phyloP scores from a whole-genome alignment of 164 flowering plant genomes.

The Taxillus chinensis region DNA sequence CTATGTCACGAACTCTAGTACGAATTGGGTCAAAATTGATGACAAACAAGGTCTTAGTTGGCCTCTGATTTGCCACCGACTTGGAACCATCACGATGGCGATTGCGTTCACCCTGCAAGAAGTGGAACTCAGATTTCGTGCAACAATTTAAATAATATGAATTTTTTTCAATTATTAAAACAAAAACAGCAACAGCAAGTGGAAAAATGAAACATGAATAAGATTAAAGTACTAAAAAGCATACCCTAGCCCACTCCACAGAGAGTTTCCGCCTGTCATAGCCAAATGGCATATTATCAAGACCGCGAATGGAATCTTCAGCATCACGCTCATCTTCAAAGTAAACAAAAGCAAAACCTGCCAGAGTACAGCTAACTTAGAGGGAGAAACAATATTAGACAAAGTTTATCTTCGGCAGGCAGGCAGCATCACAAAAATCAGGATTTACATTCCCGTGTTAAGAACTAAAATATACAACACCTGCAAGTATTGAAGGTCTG shows the following conservation, averaged over 20 bases:
- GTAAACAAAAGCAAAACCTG: conserved; percentile 96
- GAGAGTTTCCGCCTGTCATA: conserved; percentile 64
- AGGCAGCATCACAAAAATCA: conserved; percentile 21
- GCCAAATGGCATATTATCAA: conserved; percentile 75
- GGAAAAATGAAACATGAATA: not conserved
- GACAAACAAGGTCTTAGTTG: conserved; percentile 82
- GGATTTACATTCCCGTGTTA: conserved; percentile 22
- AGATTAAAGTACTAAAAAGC: not conserved
- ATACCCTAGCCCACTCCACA: conserved; percentile 92
- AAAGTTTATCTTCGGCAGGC: conserved; percentile 6
- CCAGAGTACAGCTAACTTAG: conserved; percentile 12
- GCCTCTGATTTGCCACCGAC: conserved; percentile 54
- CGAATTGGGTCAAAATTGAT: conserved; percentile 77
- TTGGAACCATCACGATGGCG: conserved; percentile 50
- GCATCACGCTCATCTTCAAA: conserved; percentile 96
- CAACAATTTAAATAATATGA: too few relatives aligned
- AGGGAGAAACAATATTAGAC: not conserved
- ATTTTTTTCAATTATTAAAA: too few relatives aligned
- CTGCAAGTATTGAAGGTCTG: conserved; percentile 70
- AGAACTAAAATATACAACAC: conserved; percentile 55
- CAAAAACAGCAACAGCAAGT: not conserved
- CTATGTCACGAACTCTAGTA: conserved; percentile 65
- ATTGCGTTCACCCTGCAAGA: conserved; percentile 59
- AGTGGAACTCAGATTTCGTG: not conserved
- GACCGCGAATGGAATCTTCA: conserved; percentile 71